Evolutionary conservation across 1,284 basidiomycete genomes (phyloP).

Genomic region (Ustilago shanxiensis): DNA sequence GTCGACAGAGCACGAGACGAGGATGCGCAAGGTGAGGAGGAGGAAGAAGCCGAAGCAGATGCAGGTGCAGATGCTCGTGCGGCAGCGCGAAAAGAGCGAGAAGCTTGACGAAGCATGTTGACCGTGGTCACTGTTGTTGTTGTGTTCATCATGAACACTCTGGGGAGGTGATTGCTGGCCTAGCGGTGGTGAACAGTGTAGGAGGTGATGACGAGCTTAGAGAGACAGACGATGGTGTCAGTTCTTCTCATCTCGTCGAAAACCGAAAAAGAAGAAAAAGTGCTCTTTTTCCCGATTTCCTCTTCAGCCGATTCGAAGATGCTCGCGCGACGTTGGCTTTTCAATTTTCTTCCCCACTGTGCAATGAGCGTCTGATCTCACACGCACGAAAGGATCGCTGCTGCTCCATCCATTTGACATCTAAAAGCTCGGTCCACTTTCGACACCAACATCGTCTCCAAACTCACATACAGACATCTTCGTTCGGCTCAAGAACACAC

Average conservation of each 20-base stretch:
- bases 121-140: conserved; percentile 36
- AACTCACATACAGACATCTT: not conserved
- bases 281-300: conserved; percentile 9
- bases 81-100: conserved; percentile 7
- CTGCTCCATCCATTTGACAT: not conserved
- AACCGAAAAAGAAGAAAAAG: conserved; percentile 11
- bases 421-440: conserved; percentile 29
- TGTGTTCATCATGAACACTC: conserved; percentile 25
- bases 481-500: not conserved
- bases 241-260: conserved; percentile 14
- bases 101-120: conserved; percentile 36
- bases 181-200: not conserved
- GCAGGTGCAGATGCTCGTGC: conserved; percentile 13
- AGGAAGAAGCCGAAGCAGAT: conserved; percentile 6
- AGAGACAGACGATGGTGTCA: not conserved
- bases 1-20: conserved; percentile 26
- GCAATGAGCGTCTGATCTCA: conserved; percentile 1
- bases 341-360: conserved; percentile 1
- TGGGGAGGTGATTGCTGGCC: too few relatives aligned
- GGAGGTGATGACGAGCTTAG: not conserved
- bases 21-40: conserved; percentile 8
- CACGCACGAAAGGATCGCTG: conserved; percentile 17
- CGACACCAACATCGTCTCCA: conserved; percentile 15
- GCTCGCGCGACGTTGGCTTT: not conserved
- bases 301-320: not conserved